Evolutionary conservation across 2,329 filamentous ascomycete species (phyloP), one percentile per base, ranked within the genome.

Genomic region (Diaporthe sp.): DNA sequence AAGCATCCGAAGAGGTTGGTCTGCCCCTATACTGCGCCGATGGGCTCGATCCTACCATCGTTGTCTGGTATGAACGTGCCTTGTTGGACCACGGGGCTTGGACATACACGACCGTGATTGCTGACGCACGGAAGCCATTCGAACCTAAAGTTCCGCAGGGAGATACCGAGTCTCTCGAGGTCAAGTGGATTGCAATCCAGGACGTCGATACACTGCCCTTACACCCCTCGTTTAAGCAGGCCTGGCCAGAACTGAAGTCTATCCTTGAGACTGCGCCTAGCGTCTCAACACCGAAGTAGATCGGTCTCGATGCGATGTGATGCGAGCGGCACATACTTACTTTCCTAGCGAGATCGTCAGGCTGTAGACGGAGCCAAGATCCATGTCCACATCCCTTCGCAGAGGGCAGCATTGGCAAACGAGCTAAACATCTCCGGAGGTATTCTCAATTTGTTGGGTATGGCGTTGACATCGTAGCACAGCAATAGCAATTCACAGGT

Each of bases 71-170:
- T 4, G 70, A 70, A 6, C 6, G n/a, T 5, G 70, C 58, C 0
- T 55, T 67, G 12, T 22, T 64, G 15, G 55, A 75, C 19, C 70
- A 73, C 10, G 70, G 42, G 9, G 33, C 17, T 25, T 75, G 70
- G 74, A 69, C 35, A 17, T 70, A 75, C 54, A 73, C 61, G 3
- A 69, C 54, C 7, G 30, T 75, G 1, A 55, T 73, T 15, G 54
- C 45, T 15, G 50, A 73, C 19, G 12, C 50, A 13, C 2, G 55
- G 10, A 47, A 42, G n/a, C 35, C 17, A 1, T 75, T 67, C 30
- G 15, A 70, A 38, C 74, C 74, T 3, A 33, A 3, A 28, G 47
- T 64, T 40, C 61, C 45, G 4, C 1, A 33, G 3, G 42, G 47
- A 3, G 64, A 75, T 22, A 12, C 13, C 12, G 71, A 75, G 47